Base-by-base conservation (phyloP, 1,139 yeast species). In the Starmera stellimalicola region DNA sequence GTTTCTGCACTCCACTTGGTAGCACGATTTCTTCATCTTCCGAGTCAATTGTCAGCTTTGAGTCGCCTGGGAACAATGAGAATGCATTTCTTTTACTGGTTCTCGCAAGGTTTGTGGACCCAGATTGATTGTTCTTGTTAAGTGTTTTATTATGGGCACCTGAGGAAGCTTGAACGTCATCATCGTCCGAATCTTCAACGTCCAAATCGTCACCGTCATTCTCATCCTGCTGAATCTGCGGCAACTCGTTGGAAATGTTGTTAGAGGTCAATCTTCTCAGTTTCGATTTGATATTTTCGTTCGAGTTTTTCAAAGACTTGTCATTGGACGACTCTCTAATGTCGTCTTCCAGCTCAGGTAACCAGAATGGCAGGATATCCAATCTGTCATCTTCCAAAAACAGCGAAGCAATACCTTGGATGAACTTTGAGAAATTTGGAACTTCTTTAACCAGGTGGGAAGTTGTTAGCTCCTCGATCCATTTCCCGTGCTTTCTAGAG, bases 341-440 rank as follows among this genome's bases (percentile, higher is more conserved):
- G 50, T 82, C 95, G 37, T 65, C 68, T 52, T 91, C 97, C 48
- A 91, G 65, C 42, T 88, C 96, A 41, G 93, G 85, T 47, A 85
- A 69, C 98, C 98, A 91, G 57, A 85, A 82, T 34, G 98, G 98
- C 43, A 91, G 66, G 43, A 80, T 77, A 51, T 87, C 95, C 51
- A 91, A 69, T 48, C 82, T 79, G 50, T 88, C 96, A 53, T 84
- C 94, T 55, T 88, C 97, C 37, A 85, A 72, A 54, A 79, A 91
- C 42, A 91, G 68, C 3, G 85, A 69, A 6, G 96, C 88, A 42
- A 87, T 76, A 58, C 95, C 96, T 55, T 87, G 97, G 43, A 87
- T 70, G 51, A 82, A 87, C 60, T 85, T 82, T 33, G 94, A 81
- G 50, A 87, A 87, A 52, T 83, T 81, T 34, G 95, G 95, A 42